Evolutionary conservation across 2,329 filamentous ascomycete species (phyloP).

Genomic region (Exophiala calicioides): DNA sequence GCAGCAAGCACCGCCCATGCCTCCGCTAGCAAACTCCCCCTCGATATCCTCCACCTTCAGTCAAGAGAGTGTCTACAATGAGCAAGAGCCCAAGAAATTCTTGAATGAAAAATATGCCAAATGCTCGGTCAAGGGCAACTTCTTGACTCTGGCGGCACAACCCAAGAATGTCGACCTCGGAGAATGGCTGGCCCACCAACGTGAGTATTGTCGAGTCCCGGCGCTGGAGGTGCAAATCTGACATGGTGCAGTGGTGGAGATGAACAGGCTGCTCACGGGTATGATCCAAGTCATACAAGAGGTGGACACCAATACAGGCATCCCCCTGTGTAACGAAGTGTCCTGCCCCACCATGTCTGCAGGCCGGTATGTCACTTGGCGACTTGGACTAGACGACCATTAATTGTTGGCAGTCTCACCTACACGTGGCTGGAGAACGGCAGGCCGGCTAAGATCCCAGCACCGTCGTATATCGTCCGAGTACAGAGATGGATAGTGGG

Average conservation of each 20-base stretch:
- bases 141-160: slow-evolving; percentile 90
- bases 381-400: neutral
- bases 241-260: slow-evolving; percentile 73
- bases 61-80: slow-evolving; percentile 40
- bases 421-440: slow-evolving; percentile 95
- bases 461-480: slow-evolving; percentile 88
- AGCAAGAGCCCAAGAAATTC: slow-evolving; percentile 51
- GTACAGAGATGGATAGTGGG: slow-evolving; percentile 97
- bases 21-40: slow-evolving; percentile 42
- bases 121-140: slow-evolving; percentile 95
- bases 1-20: slow-evolving; percentile 35
- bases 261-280: slow-evolving; percentile 84
- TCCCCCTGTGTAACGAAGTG: slow-evolving; percentile 77
- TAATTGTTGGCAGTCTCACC: slow-evolving; percentile 65
- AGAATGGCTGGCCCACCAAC: slow-evolving; percentile 94
- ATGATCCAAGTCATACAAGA: slow-evolving; percentile 89
- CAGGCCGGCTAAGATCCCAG: slow-evolving; percentile 86
- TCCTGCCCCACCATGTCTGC: slow-evolving; percentile 92
- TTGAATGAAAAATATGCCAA: slow-evolving; percentile 62
- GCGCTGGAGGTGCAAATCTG: slow-evolving; percentile 14
- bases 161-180: slow-evolving; percentile 91
- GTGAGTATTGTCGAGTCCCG: too few species aligned
- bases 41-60: slow-evolving; percentile 41
- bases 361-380: slow-evolving; percentile 69
- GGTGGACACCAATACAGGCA: slow-evolving; percentile 72